These are phyloP conservation scores for Elaeagnus macrophylla DNA, from an alignment of 306 rosid genomes.

Conservation along the genomic window DNA sequence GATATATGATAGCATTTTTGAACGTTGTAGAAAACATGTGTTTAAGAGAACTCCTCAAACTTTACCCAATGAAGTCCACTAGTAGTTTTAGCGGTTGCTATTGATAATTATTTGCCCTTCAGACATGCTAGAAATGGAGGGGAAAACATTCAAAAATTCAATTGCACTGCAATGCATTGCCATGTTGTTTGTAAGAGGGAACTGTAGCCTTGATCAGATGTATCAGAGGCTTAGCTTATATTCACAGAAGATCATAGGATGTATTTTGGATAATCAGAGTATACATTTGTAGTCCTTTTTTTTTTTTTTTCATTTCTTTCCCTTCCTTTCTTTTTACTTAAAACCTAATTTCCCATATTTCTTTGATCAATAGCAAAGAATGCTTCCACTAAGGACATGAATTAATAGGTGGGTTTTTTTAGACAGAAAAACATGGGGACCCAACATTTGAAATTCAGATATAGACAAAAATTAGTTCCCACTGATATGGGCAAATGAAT, in stretches of 20 bases:
- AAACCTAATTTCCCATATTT: too few species aligned
- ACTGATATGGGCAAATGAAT: neutral
- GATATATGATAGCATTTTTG: conserved; percentile 77
- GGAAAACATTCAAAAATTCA: conserved; percentile 11
- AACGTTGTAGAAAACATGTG: conserved; percentile 89
- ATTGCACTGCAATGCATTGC: conserved; percentile 10
- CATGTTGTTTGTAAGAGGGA: too few species aligned
- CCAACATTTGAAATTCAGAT: neutral
- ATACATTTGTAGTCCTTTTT: too few species aligned
- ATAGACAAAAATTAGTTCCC: neutral
- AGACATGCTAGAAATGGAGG: conserved; percentile 2
- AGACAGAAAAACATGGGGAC: neutral
- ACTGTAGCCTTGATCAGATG: too few species aligned
- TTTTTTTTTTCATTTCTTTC: too few species aligned
- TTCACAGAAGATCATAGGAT: too few species aligned
- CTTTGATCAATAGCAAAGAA: too few species aligned
- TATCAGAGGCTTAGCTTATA: too few species aligned
- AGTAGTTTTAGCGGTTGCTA: conserved; percentile 23
- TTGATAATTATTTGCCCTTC: neutral
- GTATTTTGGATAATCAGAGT: too few species aligned
- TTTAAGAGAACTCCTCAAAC: conserved; percentile 63
- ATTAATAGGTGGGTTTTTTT: too few species aligned
- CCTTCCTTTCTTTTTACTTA: too few species aligned
- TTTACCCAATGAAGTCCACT: conserved; percentile 53
- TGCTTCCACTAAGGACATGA: too few species aligned